These are phyloP conservation scores for Scedosporium apiospermum DNA, from an alignment of 2,329 filamentous ascomycete species.

Conservation along the genomic window DNA sequence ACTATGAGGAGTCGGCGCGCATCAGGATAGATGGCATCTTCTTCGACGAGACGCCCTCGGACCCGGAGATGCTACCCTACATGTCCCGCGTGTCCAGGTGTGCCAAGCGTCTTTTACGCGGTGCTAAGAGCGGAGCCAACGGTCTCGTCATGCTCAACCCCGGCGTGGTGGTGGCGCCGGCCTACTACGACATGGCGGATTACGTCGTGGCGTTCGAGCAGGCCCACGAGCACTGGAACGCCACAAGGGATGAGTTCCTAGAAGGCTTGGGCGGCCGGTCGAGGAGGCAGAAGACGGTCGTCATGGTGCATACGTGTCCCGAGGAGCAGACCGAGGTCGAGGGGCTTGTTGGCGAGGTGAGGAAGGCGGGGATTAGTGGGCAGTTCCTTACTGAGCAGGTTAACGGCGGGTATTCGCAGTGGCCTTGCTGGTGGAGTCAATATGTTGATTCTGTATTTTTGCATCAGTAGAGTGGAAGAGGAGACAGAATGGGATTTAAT, in stretches of 20 bases:
- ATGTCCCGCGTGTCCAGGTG: constrained; percentile 18
- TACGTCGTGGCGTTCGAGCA: constrained; percentile 35
- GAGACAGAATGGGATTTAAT: background rate
- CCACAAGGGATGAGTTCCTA: background rate
- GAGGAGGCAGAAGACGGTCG: constrained; percentile 9
- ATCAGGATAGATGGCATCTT: constrained; percentile 36
- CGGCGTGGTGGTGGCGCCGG: constrained; percentile 28
- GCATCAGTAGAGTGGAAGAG: background rate
- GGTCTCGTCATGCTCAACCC: constrained; percentile 31
- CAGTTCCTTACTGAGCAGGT: constrained; percentile 13
- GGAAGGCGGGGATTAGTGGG: constrained; percentile 9
- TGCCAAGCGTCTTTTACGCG: constrained; percentile 7
- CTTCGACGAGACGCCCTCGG: constrained; percentile 34
- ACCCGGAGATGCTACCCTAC: constrained; percentile 11
- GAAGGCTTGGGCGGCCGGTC: background rate
- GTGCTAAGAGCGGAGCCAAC: constrained; percentile 2
- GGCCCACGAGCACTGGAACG: constrained; percentile 11
- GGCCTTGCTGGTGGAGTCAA: constrained; percentile 11
- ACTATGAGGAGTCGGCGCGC: background rate
- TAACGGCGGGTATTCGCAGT: constrained; percentile 12
- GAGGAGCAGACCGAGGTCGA: background rate
- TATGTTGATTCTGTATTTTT: constrained; percentile 6
- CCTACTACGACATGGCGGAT: constrained; percentile 29
- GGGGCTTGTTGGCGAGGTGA: constrained; percentile 5
- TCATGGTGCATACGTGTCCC: constrained; percentile 11